phyloP scores from a whole-genome alignment of 2,329 filamentous ascomycete species.

The Ophiostoma sp. region DNA sequence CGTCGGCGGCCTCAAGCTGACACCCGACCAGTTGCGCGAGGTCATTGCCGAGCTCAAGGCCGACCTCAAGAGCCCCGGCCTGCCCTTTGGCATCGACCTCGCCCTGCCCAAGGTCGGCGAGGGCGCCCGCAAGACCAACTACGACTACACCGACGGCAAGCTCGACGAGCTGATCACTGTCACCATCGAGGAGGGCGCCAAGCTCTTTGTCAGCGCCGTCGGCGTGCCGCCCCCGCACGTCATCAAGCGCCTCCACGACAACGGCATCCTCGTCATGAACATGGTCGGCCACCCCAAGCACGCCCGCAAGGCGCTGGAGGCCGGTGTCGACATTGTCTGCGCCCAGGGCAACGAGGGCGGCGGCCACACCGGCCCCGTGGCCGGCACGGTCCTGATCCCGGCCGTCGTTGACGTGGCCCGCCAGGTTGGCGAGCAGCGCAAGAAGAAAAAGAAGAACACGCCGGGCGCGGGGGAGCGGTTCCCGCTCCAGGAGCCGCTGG shows the following conservation, averaged over 20 bases:
- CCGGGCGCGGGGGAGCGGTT: constrained; percentile 31
- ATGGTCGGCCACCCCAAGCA: constrained; percentile 95
- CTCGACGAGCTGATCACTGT: constrained; percentile 84
- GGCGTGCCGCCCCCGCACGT: constrained; percentile 73
- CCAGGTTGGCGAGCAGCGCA: constrained; percentile 49
- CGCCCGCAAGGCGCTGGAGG: constrained; percentile 78
- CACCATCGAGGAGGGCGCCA: constrained; percentile 75
- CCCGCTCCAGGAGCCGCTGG: constrained; percentile 51
- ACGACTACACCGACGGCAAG: constrained; percentile 89
- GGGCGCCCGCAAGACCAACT: constrained; percentile 79
- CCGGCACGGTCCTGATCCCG: constrained; percentile 80
- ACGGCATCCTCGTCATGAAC: constrained; percentile 86
- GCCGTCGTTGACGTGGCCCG: constrained; percentile 77
- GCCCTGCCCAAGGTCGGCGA: constrained; percentile 86
- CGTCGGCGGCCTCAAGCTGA: constrained; percentile 67
- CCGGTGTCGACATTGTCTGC: constrained; percentile 85
- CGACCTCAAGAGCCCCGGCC: constrained; percentile 57
- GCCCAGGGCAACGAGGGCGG: constrained; percentile 91
- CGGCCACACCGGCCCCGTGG: constrained; percentile 84
- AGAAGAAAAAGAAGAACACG: constrained; percentile 30
- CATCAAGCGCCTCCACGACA: constrained; percentile 70
- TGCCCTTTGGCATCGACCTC: constrained; percentile 88
- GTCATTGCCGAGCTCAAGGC: constrained; percentile 85
- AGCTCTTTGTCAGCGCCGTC: constrained; percentile 80
- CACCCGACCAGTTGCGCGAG: constrained; percentile 64